These are phyloP conservation scores for Ophioceras dolichostomum DNA, from an alignment of 2,329 filamentous ascomycete species.

Conservation along the genomic window DNA sequence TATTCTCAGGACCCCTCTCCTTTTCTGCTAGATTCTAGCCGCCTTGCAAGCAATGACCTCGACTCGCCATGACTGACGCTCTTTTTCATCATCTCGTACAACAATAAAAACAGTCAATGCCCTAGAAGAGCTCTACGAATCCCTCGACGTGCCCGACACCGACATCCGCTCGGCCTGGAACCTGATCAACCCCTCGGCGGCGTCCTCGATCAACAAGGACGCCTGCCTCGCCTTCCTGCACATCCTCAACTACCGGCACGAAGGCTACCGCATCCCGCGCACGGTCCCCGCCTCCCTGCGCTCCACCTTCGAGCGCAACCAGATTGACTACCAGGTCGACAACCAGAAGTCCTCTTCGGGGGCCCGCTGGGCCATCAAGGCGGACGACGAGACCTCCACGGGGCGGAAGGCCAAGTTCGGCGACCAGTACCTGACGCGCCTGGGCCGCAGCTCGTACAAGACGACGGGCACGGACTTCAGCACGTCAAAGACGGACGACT, in stretches of 20 bases:
- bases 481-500: constrained; percentile 66
- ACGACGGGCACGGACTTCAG: constrained; percentile 84
- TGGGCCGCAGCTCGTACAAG: constrained; percentile 74
- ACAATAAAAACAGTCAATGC: constrained; percentile 46
- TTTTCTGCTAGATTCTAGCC: no score
- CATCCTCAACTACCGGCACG: constrained; percentile 90
- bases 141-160: constrained; percentile 59
- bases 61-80: no score
- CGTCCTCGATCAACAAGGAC: constrained; percentile 80
- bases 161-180: constrained; percentile 94
- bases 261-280: constrained; percentile 87
- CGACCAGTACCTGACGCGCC: constrained; percentile 84
- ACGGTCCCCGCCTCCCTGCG: constrained; percentile 85
- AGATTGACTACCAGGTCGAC: constrained; percentile 93
- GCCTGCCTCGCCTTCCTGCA: constrained; percentile 90
- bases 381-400: constrained; percentile 68
- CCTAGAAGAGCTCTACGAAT: constrained; percentile 74
- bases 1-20: no score
- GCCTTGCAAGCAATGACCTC: no score
- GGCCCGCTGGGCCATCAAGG: constrained; percentile 65
- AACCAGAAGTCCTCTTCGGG: constrained; percentile 48
- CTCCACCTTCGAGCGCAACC: constrained; percentile 83
- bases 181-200: constrained; percentile 83
- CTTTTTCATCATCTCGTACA: no score
- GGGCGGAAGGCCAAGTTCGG: constrained; percentile 95